Percentiles rank a stretch among this genome's conserved stretches.
phyloP scores from a whole-genome alignment of 2,329 filamentous ascomycete genomes.

The Cryphonectria carpinicola region DNA sequence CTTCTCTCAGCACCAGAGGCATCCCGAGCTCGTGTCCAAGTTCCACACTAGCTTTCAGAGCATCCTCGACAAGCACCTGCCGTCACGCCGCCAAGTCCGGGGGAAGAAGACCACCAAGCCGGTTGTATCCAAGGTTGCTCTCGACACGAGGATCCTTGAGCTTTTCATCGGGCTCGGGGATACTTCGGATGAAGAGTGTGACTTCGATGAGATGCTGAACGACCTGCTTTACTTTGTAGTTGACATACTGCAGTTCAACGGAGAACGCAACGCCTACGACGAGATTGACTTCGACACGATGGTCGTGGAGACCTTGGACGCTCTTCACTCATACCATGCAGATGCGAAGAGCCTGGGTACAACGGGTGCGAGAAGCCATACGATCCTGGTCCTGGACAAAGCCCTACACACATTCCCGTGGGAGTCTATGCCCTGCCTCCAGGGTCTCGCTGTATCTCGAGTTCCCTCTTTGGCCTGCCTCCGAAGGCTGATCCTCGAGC shows the following conservation, averaged over 20 bases:
- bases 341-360: slow-evolving; percentile 40
- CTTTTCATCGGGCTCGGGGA: slow-evolving; percentile 86
- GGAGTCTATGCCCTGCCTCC: slow-evolving; percentile 90
- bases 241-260: slow-evolving; percentile 94
- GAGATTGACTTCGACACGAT: slow-evolving; percentile 96
- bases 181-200: slow-evolving; percentile 66
- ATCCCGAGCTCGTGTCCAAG: slow-evolving; percentile 67
- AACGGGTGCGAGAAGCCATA: slow-evolving; percentile 60
- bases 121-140: slow-evolving; percentile 47
- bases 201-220: slow-evolving; percentile 86
- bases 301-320: slow-evolving; percentile 85
- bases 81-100: slow-evolving; percentile 71
- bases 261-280: slow-evolving; percentile 94
- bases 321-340: slow-evolving; percentile 76
- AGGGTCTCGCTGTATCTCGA: slow-evolving; percentile 77
- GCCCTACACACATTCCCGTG: slow-evolving; percentile 89
- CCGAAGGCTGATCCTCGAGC: slow-evolving; percentile 72
- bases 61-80: slow-evolving; percentile 82
- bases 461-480: slow-evolving; percentile 86
- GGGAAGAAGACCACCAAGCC: slow-evolving; percentile 54
- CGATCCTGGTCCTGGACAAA: slow-evolving; percentile 90
- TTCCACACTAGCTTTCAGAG: slow-evolving; percentile 80
- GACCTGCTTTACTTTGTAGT: slow-evolving; percentile 96
- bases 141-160: slow-evolving; percentile 72
- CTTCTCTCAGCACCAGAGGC: slow-evolving; percentile 74